Conservation (phyloP, 2,329 filamentous ascomycete genomes). For the Chrysoporthe austroafricana region DNA sequence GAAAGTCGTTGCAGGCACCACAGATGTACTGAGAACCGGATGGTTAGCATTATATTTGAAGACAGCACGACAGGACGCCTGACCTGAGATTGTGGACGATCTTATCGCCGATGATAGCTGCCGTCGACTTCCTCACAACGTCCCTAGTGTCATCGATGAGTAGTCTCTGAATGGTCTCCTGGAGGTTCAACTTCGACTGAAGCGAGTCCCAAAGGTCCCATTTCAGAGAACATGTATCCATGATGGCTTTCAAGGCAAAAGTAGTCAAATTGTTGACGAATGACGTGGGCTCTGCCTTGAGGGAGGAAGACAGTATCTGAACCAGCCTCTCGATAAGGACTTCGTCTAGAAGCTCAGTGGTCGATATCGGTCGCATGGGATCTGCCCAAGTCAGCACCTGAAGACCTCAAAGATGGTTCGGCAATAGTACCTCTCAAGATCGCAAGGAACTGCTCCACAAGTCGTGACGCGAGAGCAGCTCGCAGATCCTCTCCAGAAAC, state of each 20-base stretch:
- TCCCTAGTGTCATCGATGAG: conserved; percentile 43
- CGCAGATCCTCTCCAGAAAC: conserved; percentile 49
- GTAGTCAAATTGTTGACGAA: conserved; percentile 39
- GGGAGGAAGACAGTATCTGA: conserved; percentile 33
- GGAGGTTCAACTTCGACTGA: conserved; percentile 34
- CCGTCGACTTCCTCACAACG: conserved; percentile 42
- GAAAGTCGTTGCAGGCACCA: conserved; percentile 43
- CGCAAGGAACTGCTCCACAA: conserved; percentile 61
- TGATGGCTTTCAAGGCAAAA: conserved; percentile 44
- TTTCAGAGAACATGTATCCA: conserved; percentile 46
- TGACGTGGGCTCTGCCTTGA: conserved; percentile 33
- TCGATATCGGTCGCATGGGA: conserved; percentile 28
- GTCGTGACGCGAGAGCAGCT: conserved; percentile 53
- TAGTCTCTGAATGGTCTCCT: conserved; percentile 39
- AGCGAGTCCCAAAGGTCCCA: conserved; percentile 46
- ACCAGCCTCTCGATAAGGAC: conserved; percentile 39
- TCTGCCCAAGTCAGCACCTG: conserved; percentile 20
- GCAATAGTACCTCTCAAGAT: conserved; percentile 55
- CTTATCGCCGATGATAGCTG: conserved; percentile 40
- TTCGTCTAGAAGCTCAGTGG: conserved; percentile 33
- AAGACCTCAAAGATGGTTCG: not conserved
- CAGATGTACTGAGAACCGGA: conserved; percentile 31
- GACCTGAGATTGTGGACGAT: conserved; percentile 27
- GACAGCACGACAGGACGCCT: conserved; percentile 10
- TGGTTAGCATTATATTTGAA: conserved; percentile 21